These are phyloP conservation scores for Populus hybrid DNA, from an alignment of 441 rosid genomes.

Conservation along the genomic window DNA sequence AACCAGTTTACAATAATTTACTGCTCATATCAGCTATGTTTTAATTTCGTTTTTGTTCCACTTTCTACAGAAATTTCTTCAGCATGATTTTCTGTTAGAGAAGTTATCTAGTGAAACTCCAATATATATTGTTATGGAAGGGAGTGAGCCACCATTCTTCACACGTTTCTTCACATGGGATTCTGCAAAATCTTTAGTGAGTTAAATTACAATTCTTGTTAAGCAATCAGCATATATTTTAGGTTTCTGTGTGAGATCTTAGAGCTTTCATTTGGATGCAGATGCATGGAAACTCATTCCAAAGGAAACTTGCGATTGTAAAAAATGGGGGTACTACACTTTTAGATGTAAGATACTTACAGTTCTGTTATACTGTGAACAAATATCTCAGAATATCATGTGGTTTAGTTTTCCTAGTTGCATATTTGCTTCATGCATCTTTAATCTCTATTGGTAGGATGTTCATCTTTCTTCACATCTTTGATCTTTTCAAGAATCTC, in stretches of 20 bases:
- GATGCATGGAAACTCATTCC: slow-evolving; percentile 90
- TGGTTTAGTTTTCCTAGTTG: slow-evolving; percentile 1
- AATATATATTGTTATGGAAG: slow-evolving; percentile 73
- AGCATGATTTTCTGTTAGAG: slow-evolving; percentile 75
- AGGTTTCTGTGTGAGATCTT: background rate
- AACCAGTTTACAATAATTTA: background rate
- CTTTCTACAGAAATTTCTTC: slow-evolving; percentile 66
- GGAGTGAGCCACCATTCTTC: slow-evolving; percentile 91
- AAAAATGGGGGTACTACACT: slow-evolving; percentile 71
- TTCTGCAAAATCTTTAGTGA: slow-evolving; percentile 57
- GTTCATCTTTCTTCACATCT: background rate
- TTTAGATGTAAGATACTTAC: slow-evolving; percentile 51
- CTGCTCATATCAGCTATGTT: background rate
- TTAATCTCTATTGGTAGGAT: background rate
- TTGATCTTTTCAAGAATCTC: background rate
- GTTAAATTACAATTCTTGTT: slow-evolving; percentile 1
- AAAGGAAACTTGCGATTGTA: slow-evolving; percentile 69
- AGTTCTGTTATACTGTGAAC: background rate
- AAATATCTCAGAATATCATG: background rate
- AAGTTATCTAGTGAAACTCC: slow-evolving; percentile 69
- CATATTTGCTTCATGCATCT: background rate
- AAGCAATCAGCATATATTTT: background rate
- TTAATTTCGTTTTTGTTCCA: background rate
- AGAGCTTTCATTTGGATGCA: slow-evolving; percentile 28
- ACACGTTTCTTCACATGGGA: slow-evolving; percentile 96